Evolutionary conservation across 768 basidiomycete species (phyloP).

Genomic region (Kwoniella heveanensis): DNA sequence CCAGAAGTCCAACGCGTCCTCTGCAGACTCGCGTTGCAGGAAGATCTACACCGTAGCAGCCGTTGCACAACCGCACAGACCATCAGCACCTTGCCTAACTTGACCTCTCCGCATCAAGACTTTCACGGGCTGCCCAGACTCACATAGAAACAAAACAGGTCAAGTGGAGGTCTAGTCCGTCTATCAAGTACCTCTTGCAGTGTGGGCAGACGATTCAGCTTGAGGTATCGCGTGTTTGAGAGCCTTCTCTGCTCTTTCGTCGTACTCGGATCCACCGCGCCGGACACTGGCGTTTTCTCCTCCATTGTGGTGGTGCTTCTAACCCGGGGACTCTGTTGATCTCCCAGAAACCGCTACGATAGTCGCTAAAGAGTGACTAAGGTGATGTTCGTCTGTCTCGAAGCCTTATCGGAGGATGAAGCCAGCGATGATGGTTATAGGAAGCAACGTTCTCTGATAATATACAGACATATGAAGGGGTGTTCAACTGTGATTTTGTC

Average conservation of each 20-base stretch:
- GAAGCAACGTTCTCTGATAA: too few relatives aligned
- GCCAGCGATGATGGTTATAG: too few relatives aligned
- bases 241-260: constrained; percentile 36
- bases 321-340: too few relatives aligned
- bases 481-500: neutral
- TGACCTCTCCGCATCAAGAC: too few relatives aligned
- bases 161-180: constrained; percentile 88
- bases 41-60: constrained; percentile 68
- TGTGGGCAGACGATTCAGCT: constrained; percentile 53
- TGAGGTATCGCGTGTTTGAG: constrained; percentile 43
- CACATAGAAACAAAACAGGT: constrained; percentile 98
- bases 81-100: constrained; percentile 1
- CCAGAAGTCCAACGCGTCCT: constrained; percentile 98
- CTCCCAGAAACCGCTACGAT: too few relatives aligned
- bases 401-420: too few relatives aligned
- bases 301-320: constrained; percentile 22
- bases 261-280: constrained; percentile 9
- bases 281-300: constrained; percentile 30
- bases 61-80: constrained; percentile 17
- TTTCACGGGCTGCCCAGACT: constrained; percentile 44
- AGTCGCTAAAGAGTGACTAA: too few relatives aligned
- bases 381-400: too few relatives aligned
- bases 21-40: constrained; percentile 90
- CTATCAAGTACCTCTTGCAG: constrained; percentile 80
- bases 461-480: too few relatives aligned